Percentiles rank a stretch among this genome's conserved stretches.
Evolutionary conservation across 768 basidiomycete genomes (phyloP).

Genomic region (Hericium alpestre): DNA sequence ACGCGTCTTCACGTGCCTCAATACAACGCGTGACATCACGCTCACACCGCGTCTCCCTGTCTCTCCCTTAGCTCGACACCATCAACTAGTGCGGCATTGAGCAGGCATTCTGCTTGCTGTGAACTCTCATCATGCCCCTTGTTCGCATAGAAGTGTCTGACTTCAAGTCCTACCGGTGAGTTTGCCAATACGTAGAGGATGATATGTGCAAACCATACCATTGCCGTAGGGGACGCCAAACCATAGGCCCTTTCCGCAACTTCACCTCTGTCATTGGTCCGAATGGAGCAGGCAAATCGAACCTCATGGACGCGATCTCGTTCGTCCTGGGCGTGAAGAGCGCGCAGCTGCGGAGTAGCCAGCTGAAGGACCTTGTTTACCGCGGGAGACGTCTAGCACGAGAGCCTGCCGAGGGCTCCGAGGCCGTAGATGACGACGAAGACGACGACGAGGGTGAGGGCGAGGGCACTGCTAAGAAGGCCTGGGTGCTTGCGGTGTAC

Average conservation of each 20-base stretch:
- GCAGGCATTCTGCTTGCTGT: not conserved
- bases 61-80: too few relatives aligned
- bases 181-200: too few relatives aligned
- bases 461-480: constrained; percentile 81
- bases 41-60: too few relatives aligned
- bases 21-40: too few relatives aligned
- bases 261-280: constrained; percentile 97
- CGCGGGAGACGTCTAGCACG: constrained; percentile 70
- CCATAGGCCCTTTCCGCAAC: constrained; percentile 82
- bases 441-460: constrained; percentile 40
- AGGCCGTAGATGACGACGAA: constrained; percentile 30
- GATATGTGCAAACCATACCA: not conserved
- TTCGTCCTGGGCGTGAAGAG: constrained; percentile 97
- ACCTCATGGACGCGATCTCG: constrained; percentile 99
- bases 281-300: constrained; percentile 98
- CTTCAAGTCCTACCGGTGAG: constrained; percentile 89
- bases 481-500: constrained; percentile 93
- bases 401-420: constrained; percentile 27
- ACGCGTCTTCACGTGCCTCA: too few relatives aligned
- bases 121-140: constrained; percentile 56
- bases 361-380: constrained; percentile 92
- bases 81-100: too few relatives aligned
- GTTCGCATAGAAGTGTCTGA: constrained; percentile 83
- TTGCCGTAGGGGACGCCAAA: constrained; percentile 55
- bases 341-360: constrained; percentile 83